These are phyloP conservation scores for Pontederia crassipes DNA, from an alignment of 176 grass and related monocot genomes.

Conservation along the genomic window DNA sequence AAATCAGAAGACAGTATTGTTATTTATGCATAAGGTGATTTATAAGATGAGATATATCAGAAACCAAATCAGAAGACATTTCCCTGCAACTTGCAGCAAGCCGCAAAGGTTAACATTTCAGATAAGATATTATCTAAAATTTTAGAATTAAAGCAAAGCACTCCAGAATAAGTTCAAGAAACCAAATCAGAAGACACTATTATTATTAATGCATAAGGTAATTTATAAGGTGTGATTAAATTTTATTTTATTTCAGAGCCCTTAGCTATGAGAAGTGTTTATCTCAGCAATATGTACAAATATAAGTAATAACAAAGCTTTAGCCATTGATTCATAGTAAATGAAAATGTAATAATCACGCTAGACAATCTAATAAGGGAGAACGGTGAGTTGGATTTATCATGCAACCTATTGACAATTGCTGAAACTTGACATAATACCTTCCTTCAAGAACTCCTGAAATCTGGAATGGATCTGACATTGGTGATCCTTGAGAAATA, in stretches of 20 bases:
- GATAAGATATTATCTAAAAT: too few species aligned
- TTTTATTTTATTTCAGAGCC: not conserved
- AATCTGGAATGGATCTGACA: conserved; percentile 68
- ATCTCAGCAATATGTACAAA: too few species aligned
- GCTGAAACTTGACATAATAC: conserved; percentile 58
- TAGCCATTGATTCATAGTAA: not conserved
- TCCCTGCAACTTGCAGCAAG: conserved; percentile 16
- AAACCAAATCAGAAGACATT: too few species aligned
- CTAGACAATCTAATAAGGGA: conserved; percentile 48
- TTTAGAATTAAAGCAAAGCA: conserved; percentile 40
- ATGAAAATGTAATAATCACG: conserved; percentile 21
- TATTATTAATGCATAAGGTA: conserved; percentile 72
- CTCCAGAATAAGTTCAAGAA: conserved; percentile 78
- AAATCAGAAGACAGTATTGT: conserved; percentile 59
- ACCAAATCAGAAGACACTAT: conserved; percentile 60
- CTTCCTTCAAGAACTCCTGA: conserved; percentile 78
- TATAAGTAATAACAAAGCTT: too few species aligned
- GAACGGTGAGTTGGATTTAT: conserved; percentile 26
- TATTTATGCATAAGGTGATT: conserved; percentile 67
- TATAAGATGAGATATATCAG: not conserved
- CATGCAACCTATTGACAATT: conserved; percentile 68
- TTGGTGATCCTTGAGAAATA: conserved; percentile 50
- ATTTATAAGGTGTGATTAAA: not conserved
- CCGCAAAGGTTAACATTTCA: conserved; percentile 61
- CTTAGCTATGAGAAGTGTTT: not conserved